Evolutionary conservation across 768 basidiomycete species (phyloP).

Genomic region (Leccinum ochraceum): DNA sequence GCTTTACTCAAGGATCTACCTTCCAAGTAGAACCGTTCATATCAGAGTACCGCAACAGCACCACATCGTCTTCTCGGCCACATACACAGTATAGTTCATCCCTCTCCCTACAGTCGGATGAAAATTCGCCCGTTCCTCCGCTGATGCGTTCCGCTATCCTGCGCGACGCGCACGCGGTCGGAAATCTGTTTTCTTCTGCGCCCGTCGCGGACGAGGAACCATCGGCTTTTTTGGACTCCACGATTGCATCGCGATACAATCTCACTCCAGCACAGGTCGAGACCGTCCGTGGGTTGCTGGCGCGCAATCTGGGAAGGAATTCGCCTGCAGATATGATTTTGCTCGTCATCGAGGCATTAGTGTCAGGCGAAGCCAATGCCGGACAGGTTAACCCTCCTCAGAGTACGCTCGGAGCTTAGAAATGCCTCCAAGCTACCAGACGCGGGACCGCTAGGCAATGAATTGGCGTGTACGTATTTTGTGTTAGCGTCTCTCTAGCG

Average conservation of each 20-base stretch:
- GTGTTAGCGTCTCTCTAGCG: not conserved
- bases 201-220: not conserved
- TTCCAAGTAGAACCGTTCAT: conserved; percentile 7
- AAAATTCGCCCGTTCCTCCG: not conserved
- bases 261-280: conserved; percentile 19
- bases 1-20: not conserved
- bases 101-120: not conserved
- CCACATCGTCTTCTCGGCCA: not conserved
- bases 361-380: not conserved
- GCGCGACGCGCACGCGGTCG: conserved; percentile 9
- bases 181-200: not conserved
- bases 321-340: conserved; percentile 19
- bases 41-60: not conserved
- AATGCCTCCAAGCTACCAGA: conserved; percentile 25
- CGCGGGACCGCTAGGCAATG: not conserved
- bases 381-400: not conserved
- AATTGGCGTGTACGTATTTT: no score
- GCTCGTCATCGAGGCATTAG: conserved; percentile 16
- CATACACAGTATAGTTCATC: not conserved
- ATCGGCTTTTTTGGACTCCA: not conserved
- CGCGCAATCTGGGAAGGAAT: not conserved
- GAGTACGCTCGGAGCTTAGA: conserved; percentile 7
- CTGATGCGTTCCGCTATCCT: conserved; percentile 16
- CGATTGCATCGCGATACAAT: not conserved
- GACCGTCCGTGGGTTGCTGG: conserved; percentile 12